Conservation (phyloP, 2,329 filamentous ascomycete species). For the Microsporum ferrugineum region DNA sequence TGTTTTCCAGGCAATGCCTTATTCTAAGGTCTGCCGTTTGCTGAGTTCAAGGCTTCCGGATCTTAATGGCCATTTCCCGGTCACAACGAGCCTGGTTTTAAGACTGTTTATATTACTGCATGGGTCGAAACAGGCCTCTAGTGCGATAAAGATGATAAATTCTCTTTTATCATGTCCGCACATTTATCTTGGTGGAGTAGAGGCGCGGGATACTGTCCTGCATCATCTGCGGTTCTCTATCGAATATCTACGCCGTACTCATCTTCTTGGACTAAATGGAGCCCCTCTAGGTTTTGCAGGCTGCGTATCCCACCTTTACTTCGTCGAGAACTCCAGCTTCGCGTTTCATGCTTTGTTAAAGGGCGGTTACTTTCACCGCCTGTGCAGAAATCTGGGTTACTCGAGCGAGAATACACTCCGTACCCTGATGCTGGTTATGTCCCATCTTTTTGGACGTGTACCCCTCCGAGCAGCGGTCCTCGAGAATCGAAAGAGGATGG, state of each 20-base stretch:
- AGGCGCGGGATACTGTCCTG: slow-evolving; percentile 56
- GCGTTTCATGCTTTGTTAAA: slow-evolving; percentile 65
- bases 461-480: slow-evolving; percentile 35
- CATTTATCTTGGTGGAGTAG: slow-evolving; percentile 58
- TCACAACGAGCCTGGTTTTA: slow-evolving; percentile 61
- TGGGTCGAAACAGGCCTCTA: slow-evolving; percentile 52
- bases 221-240: slow-evolving; percentile 73
- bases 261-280: slow-evolving; percentile 51
- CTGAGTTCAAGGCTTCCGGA: slow-evolving; percentile 63
- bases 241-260: slow-evolving; percentile 61
- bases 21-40: slow-evolving; percentile 53
- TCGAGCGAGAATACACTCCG: slow-evolving; percentile 42
- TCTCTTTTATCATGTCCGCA: slow-evolving; percentile 58
- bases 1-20: slow-evolving; percentile 57
- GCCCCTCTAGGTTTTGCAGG: slow-evolving; percentile 61
- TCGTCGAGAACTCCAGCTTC: slow-evolving; percentile 62
- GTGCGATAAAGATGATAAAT: slow-evolving; percentile 51
- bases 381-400: slow-evolving; percentile 41
- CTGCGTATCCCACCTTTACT: slow-evolving; percentile 61
- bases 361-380: slow-evolving; percentile 55
- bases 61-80: slow-evolving; percentile 64
- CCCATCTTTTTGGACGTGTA: slow-evolving; percentile 56
- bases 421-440: slow-evolving; percentile 56
- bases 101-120: slow-evolving; percentile 56
- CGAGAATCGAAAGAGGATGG: slow-evolving; percentile 38